Percentiles rank a stretch among this genome's conserved stretches.
Conservation (phyloP, 2,329 filamentous ascomycete species). For the Berkeleyomyces basicola region DNA sequence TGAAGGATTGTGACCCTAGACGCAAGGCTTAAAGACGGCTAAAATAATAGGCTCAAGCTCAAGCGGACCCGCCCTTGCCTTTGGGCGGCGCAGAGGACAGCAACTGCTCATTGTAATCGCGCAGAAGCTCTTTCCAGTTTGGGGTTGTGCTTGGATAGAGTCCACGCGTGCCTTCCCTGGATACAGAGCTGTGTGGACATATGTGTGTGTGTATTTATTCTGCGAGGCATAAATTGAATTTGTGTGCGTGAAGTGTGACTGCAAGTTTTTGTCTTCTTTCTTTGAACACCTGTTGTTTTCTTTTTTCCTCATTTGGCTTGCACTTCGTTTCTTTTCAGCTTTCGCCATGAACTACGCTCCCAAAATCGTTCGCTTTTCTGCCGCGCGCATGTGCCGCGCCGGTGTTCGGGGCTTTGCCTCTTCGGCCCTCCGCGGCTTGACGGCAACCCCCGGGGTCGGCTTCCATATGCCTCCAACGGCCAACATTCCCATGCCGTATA, state of each 20-base stretch:
- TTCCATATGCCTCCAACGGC: slow-evolving; percentile 19
- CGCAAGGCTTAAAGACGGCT: background rate
- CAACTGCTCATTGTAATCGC: background rate
- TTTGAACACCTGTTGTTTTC: background rate
- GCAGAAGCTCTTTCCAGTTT: too few species aligned
- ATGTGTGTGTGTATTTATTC: background rate
- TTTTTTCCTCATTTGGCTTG: background rate
- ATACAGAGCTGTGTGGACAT: background rate
- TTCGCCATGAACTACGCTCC: background rate
- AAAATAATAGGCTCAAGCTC: too few species aligned
- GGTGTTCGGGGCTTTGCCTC: background rate
- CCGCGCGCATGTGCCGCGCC: background rate
- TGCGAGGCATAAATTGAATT: too few species aligned
- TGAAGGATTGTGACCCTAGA: background rate
- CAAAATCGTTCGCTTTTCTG: background rate
- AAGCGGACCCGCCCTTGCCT: too few species aligned
- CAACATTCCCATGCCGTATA: slow-evolving; percentile 42
- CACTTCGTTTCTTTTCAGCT: background rate
- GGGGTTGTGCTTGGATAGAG: too few species aligned
- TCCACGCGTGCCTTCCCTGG: background rate
- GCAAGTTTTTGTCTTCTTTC: background rate
- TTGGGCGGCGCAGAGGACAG: background rate
- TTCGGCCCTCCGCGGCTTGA: background rate
- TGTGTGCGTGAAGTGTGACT: background rate
- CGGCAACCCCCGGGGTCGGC: slow-evolving; percentile 14